phyloP scores from a whole-genome alignment of 441 rosid species.

The Codiaeum variegatum region DNA sequence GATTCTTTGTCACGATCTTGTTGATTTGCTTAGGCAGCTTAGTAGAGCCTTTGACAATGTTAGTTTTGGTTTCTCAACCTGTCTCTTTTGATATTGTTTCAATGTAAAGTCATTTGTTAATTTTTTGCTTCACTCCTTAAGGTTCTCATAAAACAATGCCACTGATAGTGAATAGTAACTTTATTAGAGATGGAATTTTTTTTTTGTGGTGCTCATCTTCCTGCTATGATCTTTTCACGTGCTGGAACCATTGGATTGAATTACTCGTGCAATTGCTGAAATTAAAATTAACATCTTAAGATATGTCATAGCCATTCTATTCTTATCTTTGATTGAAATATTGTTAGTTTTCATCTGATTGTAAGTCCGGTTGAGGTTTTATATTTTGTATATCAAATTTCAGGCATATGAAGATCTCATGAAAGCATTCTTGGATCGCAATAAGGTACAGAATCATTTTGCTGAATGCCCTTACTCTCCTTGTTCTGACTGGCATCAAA shows the following conservation, averaged over 20 bases:
- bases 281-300: not conserved
- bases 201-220: not conserved
- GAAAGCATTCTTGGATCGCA: conserved; percentile 84
- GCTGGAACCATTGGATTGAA: not conserved
- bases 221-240: not conserved
- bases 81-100: not conserved
- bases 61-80: conserved; percentile 18
- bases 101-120: conserved; percentile 1
- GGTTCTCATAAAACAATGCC: not conserved
- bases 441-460: conserved; percentile 52
- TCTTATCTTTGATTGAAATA: not conserved
- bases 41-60: conserved; percentile 88
- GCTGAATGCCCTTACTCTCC: conserved; percentile 5
- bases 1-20: conserved; percentile 72
- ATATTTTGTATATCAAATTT: conserved; percentile 21
- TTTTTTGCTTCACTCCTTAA: not conserved
- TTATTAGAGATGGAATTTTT: not conserved
- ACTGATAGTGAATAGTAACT: not conserved
- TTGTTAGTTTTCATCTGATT: not conserved
- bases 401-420: conserved; percentile 84
- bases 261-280: not conserved
- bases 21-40: conserved; percentile 86
- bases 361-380: conserved; percentile 7
- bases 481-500: conserved; percentile 10
- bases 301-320: not conserved